Percentiles rank a stretch among this genome's conserved stretches.
Conservation (phyloP, 208 protist genomes). For the Trypanosoma mega region DNA sequence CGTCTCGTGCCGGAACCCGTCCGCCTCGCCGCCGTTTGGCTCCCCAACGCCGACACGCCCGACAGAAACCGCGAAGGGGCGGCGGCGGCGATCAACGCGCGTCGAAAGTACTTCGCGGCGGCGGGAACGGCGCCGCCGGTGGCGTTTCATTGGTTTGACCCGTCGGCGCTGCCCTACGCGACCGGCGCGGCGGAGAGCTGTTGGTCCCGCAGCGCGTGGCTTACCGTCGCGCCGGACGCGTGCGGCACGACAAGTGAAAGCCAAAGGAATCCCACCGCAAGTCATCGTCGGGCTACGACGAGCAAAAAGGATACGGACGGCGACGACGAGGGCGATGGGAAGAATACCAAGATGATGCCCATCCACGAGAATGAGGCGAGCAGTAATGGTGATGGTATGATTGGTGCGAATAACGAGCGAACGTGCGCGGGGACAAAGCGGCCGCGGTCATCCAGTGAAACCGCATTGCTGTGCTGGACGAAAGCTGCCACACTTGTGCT, state of each 20-base stretch:
- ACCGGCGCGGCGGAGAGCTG: constrained; percentile 1
- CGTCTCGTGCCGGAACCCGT: constrained; percentile 45
- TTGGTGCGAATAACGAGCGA: too few relatives aligned
- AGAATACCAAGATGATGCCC: too few relatives aligned
- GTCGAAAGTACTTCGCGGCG: too few relatives aligned
- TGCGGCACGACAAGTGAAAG: too few relatives aligned
- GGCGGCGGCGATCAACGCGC: too few relatives aligned
- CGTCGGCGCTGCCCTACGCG: background rate
- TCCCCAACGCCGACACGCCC: constrained; percentile 2
- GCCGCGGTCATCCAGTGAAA: background rate
- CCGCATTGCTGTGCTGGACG: constrained; percentile 1
- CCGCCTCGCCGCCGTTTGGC: constrained; percentile 38
- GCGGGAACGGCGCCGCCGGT: background rate
- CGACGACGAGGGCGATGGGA: background rate
- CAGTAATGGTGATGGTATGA: too few relatives aligned
- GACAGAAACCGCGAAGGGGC: too few relatives aligned
- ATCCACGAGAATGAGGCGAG: too few relatives aligned
- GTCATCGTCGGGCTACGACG: background rate
- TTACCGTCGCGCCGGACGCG: constrained; percentile 3
- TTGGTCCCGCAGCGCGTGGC: constrained; percentile 28
- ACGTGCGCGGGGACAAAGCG: constrained; percentile 8
- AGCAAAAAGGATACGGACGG: constrained; percentile 14
- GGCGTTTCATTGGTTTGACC: constrained; percentile 15
- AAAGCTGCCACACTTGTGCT: constrained; percentile 28
- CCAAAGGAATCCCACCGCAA: too few relatives aligned